These are phyloP conservation scores for Ceratobasidium sp. DNA, from an alignment of 1,284 basidiomycete species.

Conservation along the genomic window DNA sequence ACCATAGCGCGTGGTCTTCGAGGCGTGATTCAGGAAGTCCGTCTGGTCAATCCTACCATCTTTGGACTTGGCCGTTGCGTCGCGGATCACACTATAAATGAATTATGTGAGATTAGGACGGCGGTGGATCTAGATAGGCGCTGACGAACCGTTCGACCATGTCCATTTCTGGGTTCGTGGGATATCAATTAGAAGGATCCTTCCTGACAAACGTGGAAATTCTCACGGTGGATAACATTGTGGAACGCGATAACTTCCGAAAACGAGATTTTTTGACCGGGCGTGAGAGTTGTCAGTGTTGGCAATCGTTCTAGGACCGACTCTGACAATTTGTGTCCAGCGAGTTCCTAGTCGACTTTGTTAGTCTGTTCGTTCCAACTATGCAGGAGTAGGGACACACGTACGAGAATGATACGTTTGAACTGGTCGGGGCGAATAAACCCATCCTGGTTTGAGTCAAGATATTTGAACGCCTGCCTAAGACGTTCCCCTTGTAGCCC, in stretches of 20 bases:
- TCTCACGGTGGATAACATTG: constrained; percentile 86
- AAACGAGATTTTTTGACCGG: constrained; percentile 91
- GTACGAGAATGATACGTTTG: constrained; percentile 89
- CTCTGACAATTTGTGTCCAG: constrained; percentile 94
- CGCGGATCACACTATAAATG: constrained; percentile 76
- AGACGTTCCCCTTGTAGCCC: constrained; percentile 95
- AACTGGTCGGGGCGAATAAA: constrained; percentile 94
- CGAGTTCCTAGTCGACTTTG: constrained; percentile 77
- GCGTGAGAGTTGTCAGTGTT: constrained; percentile 87
- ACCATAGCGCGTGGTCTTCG: constrained; percentile 85
- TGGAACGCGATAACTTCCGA: constrained; percentile 96
- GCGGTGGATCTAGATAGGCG: neutral
- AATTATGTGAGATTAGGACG: constrained; percentile 44
- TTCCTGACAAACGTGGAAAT: constrained; percentile 12
- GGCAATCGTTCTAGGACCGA: constrained; percentile 90
- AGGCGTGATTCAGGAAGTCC: constrained; percentile 82
- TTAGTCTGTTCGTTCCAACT: neutral
- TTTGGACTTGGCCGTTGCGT: constrained; percentile 89
- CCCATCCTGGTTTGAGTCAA: constrained; percentile 90
- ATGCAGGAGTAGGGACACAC: constrained; percentile 52
- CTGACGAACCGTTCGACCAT: constrained; percentile 84
- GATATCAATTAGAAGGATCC: constrained; percentile 45
- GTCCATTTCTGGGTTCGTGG: constrained; percentile 81
- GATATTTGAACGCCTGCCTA: constrained; percentile 91
- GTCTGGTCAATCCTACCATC: constrained; percentile 91